phyloP scores from a whole-genome alignment of 2,329 filamentous ascomycete species.

The Dothistroma septosporum region DNA sequence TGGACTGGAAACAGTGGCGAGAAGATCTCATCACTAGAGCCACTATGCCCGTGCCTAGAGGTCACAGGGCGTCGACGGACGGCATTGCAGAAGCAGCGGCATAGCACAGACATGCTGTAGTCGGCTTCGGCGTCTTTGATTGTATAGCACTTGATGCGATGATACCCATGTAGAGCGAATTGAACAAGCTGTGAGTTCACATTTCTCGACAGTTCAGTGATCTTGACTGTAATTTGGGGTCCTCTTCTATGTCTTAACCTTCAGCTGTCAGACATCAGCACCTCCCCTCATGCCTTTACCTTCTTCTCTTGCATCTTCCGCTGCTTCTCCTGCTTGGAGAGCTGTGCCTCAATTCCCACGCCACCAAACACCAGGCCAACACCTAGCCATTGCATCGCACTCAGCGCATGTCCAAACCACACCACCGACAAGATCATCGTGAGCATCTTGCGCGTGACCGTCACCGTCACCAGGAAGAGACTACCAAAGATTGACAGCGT shows the following conservation, averaged over 20 bases:
- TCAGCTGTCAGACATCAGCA: not conserved
- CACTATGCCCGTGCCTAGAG: not conserved
- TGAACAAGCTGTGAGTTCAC: not conserved
- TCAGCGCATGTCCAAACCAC: slow-evolving; percentile 85
- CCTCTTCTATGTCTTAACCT: not conserved
- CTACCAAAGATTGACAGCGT: slow-evolving; percentile 90
- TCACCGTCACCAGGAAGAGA: slow-evolving; percentile 89
- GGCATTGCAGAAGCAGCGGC: not conserved
- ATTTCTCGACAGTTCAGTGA: not conserved
- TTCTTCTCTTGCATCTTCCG: slow-evolving; percentile 65
- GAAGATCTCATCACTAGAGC: slow-evolving; percentile 6
- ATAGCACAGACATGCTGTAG: not conserved
- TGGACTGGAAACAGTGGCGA: slow-evolving; percentile 36
- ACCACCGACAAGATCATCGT: slow-evolving; percentile 97
- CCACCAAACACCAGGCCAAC: slow-evolving; percentile 92
- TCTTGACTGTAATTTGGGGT: not conserved
- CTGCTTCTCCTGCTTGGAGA: slow-evolving; percentile 77
- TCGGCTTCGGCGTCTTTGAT: not conserved
- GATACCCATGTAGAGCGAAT: not conserved
- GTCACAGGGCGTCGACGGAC: not conserved
- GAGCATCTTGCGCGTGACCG: slow-evolving; percentile 97
- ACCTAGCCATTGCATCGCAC: slow-evolving; percentile 87
- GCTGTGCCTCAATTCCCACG: slow-evolving; percentile 82
- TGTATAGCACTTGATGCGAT: not conserved
- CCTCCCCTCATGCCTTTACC: not conserved